These are phyloP conservation scores for Candida odintsovae DNA, from an alignment of 805 yeast genomes.

Conservation along the genomic window DNA sequence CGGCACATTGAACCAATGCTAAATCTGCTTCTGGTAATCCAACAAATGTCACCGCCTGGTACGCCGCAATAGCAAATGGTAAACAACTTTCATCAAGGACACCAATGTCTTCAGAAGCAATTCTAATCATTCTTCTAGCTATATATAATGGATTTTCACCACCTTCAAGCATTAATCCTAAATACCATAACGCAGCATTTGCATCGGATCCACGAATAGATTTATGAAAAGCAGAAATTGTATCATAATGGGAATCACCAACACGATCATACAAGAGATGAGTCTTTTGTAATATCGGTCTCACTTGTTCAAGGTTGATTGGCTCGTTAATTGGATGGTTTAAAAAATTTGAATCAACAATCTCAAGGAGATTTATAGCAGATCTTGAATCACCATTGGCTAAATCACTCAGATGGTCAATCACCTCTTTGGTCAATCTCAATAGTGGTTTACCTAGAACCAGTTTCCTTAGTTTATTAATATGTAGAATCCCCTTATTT, in stretches of 20 bases:
- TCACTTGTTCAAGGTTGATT: slow-evolving; percentile 25
- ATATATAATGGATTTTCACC: slow-evolving; percentile 93
- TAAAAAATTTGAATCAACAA: slow-evolving; percentile 50
- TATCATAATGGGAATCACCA: slow-evolving; percentile 92
- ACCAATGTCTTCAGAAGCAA: slow-evolving; percentile 95
- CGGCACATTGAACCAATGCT: slow-evolving; percentile 86
- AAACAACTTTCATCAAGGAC: slow-evolving; percentile 74
- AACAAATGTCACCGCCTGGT: slow-evolving; percentile 80
- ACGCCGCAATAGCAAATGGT: slow-evolving; percentile 82
- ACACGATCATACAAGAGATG: slow-evolving; percentile 70
- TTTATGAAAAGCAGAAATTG: slow-evolving; percentile 94
- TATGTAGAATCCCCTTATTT: slow-evolving; percentile 47
- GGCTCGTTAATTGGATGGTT: neutral
- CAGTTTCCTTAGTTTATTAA: slow-evolving; percentile 56
- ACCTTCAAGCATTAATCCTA: slow-evolving; percentile 83
- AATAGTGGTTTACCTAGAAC: slow-evolving; percentile 44
- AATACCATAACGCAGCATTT: slow-evolving; percentile 83
- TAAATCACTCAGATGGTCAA: slow-evolving; percentile 63
- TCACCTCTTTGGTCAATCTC: slow-evolving; percentile 47
- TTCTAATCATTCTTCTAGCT: slow-evolving; percentile 86
- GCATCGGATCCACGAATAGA: slow-evolving; percentile 85
- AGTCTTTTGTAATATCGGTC: slow-evolving; percentile 41
- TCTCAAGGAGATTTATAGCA: slow-evolving; percentile 75
- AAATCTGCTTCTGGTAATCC: slow-evolving; percentile 95
- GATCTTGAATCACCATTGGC: slow-evolving; percentile 88